Evolutionary conservation across 257 asterid genomes (phyloP), one percentile per base, ranked within the genome.

Genomic region (Echites panduratus): DNA sequence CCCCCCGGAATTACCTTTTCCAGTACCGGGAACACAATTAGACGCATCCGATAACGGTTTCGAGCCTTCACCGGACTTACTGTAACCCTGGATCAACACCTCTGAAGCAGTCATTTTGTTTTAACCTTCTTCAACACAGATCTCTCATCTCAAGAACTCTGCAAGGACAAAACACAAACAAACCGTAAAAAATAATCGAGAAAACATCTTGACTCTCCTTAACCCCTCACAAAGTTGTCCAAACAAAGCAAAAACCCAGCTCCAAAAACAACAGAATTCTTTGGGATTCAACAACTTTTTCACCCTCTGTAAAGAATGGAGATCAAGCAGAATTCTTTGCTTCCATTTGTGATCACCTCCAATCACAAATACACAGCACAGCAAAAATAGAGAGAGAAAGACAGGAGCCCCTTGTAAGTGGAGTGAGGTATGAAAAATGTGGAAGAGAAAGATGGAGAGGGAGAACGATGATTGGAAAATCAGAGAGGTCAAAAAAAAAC

Each of bases 51-150:
- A 43, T 19, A 49, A 66, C 53, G 67, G 59, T 43, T 78, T 53
- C 4, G 81, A 74, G 54, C 77, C 85, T 62, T 74, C 88, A 67
- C 75, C 79, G 41, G 79, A 70, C 75, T 84, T 90, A 63, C 67
- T 75, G 77, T 67, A 89, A 4, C 89, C 96, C 83, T 80, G 82
- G 82, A 84, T 84, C 86, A 86, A 84, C 17, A 81, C 85, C 77
- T 89, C 96, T 17, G 95, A 70, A 17, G 87, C 66, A 59, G 82
- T 66, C 97, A 91, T 91, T 82, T 77, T 78, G 68, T 50, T 50
- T 50, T 19, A 67, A 64, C 50, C 45, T 70, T 59, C 53, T 71
- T 70, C 70, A 80, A 64, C 79, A 70, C 94, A 90, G 96, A 88
- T 88, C 96, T 86, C 87, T 71, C 96, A 90, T 90, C 65, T 70